Evolutionary conservation across 768 basidiomycete species (phyloP), one percentile per base, ranked within the genome.

Genomic region (Chalciporus piperatus): DNA sequence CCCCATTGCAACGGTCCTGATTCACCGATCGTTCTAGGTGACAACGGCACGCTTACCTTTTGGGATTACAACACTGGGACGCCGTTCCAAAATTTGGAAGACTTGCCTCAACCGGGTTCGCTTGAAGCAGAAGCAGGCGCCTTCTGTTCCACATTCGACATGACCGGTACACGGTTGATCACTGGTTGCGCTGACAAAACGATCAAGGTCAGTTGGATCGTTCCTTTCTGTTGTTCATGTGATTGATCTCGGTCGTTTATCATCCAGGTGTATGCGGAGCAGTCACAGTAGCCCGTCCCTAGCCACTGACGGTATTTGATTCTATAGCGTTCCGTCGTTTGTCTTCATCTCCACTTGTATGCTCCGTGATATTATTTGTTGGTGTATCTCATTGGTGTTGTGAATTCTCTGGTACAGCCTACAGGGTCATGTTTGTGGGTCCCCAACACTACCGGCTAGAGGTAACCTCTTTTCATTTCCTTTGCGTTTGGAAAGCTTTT

Each of bases 171-270:
- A 30, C 78, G 96, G 51, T 68, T 99, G 51, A 93, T 95, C 59
- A 97, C 95, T 14, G 97, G 97, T 33, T 89, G 95, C 4, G 97
- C 97, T 11, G 97, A 98, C 75, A 99, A 98, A 79, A 98, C 96
- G 10, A 96, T 98, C 75, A 98, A 99, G 82, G 90, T 89, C 27
- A 43, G 79, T 66, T 20, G 51, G 47, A 45, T 42, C 27, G 45
- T 41, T 13, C 3, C n/a, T n/a, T 45, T 47, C 45, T 10, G 5
- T n/a, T 6, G 20, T 37, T 19, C 39, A 33, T 11, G 10, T 25
- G 16, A 17, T 41, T 55, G 43, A 56, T 42, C 5, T 16, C 35
- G 41, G 25, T 6, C n/a, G 6, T 47, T 27, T 41, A 14, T 37
- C 16, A 37, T 37, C 6, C 35, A 80, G 81, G 70, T 89, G 35